A percentile compares a stretch with the other conserved stretches of the same genome.
phyloP scores from a whole-genome alignment of 2,329 filamentous ascomycete species.

The Colletotrichum spaethianum region DNA sequence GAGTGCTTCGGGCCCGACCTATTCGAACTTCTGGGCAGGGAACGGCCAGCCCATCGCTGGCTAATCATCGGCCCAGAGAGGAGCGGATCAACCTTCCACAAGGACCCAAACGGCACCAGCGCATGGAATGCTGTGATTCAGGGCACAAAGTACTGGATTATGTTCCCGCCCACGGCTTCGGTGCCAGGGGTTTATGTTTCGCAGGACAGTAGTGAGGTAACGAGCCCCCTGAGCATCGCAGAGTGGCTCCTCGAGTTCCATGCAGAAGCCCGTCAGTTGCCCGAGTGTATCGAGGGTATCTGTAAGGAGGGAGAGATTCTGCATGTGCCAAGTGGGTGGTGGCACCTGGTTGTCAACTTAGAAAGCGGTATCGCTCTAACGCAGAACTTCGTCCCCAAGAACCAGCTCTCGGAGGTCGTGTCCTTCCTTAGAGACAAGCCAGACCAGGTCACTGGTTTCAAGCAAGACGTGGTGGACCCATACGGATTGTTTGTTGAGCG shows the following conservation, averaged over 20 bases:
- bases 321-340: constrained; percentile 96
- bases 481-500: constrained; percentile 82
- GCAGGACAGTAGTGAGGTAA: constrained; percentile 91
- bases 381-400: constrained; percentile 91
- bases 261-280: constrained; percentile 80
- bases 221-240: constrained; percentile 93
- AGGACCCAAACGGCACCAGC: constrained; percentile 79
- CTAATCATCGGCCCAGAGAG: constrained; percentile 89
- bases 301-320: constrained; percentile 88
- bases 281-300: constrained; percentile 88
- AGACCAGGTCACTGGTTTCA: constrained; percentile 91
- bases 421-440: constrained; percentile 85
- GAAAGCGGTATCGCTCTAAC: constrained; percentile 89
- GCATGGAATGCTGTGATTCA: constrained; percentile 96
- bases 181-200: constrained; percentile 94
- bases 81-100: constrained; percentile 95
- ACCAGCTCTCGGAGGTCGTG: constrained; percentile 80
- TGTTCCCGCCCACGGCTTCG: constrained; percentile 86
- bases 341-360: constrained; percentile 94
- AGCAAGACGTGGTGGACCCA: constrained; percentile 77
- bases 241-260: constrained; percentile 96
- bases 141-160: constrained; percentile 97
- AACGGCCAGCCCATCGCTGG: constrained; percentile 92
- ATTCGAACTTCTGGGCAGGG: constrained; percentile 82
- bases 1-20: constrained; percentile 89